Evolutionary conservation across 495 filamentous ascomycete genomes (phyloP).

Genomic region (Aspergillus panamensis): DNA sequence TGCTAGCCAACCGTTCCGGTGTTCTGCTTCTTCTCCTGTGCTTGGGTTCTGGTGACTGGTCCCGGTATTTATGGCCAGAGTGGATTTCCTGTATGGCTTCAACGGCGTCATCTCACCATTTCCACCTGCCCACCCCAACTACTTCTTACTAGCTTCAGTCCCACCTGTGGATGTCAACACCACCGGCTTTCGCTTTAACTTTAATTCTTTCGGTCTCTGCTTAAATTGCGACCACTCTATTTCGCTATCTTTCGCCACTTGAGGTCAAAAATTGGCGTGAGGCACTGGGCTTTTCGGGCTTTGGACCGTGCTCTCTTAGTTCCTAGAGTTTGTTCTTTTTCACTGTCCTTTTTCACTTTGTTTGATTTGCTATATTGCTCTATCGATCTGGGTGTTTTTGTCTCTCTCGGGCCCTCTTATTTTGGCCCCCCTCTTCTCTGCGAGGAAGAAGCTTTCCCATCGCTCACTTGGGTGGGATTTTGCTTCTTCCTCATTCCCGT

Average conservation of each 20-base stretch:
- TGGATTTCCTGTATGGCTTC: constrained; percentile 19
- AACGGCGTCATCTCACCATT: constrained; percentile 11
- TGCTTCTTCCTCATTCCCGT: constrained; percentile 8
- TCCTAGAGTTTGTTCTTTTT: not conserved
- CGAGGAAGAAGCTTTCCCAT: constrained; percentile 7
- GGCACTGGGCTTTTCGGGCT: not conserved
- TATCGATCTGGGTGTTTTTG: not conserved
- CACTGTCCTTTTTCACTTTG: not conserved
- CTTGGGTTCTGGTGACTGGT: constrained; percentile 6
- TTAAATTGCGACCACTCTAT: constrained; percentile 12
- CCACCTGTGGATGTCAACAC: constrained; percentile 17
- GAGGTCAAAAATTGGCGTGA: constrained; percentile 9
- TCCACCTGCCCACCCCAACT: constrained; percentile 14
- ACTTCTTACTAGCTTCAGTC: constrained; percentile 1
- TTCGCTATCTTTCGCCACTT: constrained; percentile 15
- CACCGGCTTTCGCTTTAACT: constrained; percentile 15
- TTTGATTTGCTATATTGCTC: not conserved
- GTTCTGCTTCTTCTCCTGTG: constrained; percentile 3
- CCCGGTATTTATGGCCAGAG: constrained; percentile 12
- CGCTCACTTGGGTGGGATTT: constrained; percentile 2
- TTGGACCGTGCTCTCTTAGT: not conserved
- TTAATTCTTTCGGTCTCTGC: constrained; percentile 13
- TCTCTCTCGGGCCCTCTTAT: not conserved
- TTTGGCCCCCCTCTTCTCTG: not conserved
- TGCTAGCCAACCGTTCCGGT: not conserved